Percentiles rank a stretch among this genome's conserved stretches.
phyloP scores from a whole-genome alignment of 192 early-diverging fungal species.

The Thoreauomyces humboldtii region DNA sequence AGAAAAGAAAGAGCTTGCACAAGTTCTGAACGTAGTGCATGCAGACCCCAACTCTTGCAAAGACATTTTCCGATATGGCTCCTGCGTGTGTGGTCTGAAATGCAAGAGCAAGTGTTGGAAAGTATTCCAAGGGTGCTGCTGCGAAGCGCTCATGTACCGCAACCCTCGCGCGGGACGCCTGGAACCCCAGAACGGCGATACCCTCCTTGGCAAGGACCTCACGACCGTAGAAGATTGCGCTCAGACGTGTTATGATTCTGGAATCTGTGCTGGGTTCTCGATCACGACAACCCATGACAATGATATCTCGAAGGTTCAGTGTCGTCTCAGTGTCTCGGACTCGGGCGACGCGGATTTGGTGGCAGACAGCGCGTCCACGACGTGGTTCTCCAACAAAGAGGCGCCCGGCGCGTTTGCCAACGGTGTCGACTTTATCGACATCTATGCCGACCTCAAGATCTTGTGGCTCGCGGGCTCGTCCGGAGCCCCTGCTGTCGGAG shows the following conservation, averaged over 20 bases:
- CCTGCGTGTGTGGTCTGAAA: background rate
- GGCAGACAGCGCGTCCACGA: background rate
- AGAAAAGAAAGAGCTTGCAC: background rate
- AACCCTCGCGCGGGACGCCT: background rate
- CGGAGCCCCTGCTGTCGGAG: too few species aligned
- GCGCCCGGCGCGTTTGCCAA: background rate
- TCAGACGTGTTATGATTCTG: too few species aligned
- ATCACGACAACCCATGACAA: too few species aligned
- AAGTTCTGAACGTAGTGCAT: background rate
- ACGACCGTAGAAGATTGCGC: too few species aligned
- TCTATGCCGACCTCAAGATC: background rate
- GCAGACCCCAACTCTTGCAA: conserved; percentile 5
- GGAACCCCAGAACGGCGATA: background rate
- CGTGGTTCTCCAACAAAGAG: background rate
- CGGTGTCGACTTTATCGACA: background rate
- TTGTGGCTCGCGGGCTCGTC: background rate
- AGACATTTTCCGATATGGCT: background rate
- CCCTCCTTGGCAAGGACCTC: too few species aligned
- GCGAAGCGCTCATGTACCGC: conserved; percentile 6
- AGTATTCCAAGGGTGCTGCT: background rate
- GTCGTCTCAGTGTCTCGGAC: background rate
- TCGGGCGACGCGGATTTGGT: background rate
- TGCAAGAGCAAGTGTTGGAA: background rate
- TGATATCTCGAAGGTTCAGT: too few species aligned
- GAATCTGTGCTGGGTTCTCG: too few species aligned